Evolutionary conservation across 768 basidiomycete genomes (phyloP), one percentile per base, ranked within the genome.

Genomic region (Leccinum subtestaceum): DNA sequence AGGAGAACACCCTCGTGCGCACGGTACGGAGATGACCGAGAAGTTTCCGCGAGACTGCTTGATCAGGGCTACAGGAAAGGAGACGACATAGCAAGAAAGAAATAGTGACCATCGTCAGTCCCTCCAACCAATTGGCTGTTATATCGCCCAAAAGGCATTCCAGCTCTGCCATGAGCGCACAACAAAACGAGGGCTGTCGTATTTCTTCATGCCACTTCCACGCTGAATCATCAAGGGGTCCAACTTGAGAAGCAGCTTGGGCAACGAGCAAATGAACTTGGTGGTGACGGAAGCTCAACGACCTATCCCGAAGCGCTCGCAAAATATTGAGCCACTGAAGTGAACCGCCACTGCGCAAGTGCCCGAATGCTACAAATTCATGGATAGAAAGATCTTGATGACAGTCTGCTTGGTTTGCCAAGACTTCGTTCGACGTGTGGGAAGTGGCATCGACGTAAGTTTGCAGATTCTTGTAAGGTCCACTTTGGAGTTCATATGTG

Each of bases 251-350:
- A 2, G 71, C 73, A 10, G 80, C 73, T 52, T 82, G 83, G 5
- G 64, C 67, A 1, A 83, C 21, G 2, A 83, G 70, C 0, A 69
- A 56, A 57, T 80, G 73, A 0, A 84, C 77, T 11, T 75, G 77
- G 1, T 73, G 68, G 5, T 64, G 54, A 34, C 71, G 66, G 54
- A 84, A 77, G 3, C 70, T 74, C 50, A 84, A 60, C 1, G 63
- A 61, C 19, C 72, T 67, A 5, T 72, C 70, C 2, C 72, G 70
- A n/a, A 84, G 64, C 57, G 79, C 80, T 32, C 77, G 74, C 11
- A 73, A 58, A 36, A 84, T 77, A 58, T 83, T 84, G 45, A 76
- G 65, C 82, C 81, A 83, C 47, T 84, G 82, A 0, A 84, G 63
- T 5, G 55, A 65, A 0, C 69, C 59, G 1, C 82, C 81, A 40